Conservation (phyloP, 768 basidiomycete species). For the Coprinopsis cinerea region DNA sequence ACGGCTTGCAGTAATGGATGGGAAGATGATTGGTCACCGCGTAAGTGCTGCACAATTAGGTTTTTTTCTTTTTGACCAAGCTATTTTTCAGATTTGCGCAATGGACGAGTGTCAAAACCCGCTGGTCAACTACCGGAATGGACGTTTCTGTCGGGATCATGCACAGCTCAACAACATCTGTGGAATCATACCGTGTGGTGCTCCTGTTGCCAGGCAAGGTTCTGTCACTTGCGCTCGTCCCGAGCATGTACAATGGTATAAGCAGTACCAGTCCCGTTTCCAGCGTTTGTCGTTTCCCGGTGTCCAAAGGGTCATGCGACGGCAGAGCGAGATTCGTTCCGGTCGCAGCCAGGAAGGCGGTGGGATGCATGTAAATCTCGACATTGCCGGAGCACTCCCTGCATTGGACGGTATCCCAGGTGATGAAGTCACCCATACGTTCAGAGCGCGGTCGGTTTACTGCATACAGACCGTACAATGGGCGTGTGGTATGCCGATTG, state of each 20-base stretch:
- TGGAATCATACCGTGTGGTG: conserved; percentile 20
- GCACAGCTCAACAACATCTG: conserved; percentile 14
- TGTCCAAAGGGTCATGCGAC: conserved; percentile 20
- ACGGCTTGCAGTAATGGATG: conserved; percentile 29
- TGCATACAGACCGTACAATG: conserved; percentile 19
- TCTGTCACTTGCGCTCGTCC: conserved; percentile 16
- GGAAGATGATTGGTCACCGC: conserved; percentile 21
- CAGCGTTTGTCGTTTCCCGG: conserved; percentile 18
- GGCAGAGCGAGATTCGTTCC: conserved; percentile 12
- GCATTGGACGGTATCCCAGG: conserved; percentile 8
- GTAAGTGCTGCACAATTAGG: conserved; percentile 5
- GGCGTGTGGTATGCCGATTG: conserved; percentile 21
- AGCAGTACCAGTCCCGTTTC: conserved; percentile 15
- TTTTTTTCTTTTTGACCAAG: not conserved
- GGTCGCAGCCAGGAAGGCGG: too few species aligned
- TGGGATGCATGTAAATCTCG: not conserved
- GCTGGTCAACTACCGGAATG: conserved; percentile 24
- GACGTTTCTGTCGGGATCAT: conserved; percentile 23
- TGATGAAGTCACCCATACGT: conserved; percentile 10
- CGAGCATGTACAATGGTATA: conserved; percentile 17
- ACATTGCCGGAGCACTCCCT: conserved; percentile 4
- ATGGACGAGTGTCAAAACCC: conserved; percentile 15
- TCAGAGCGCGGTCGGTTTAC: conserved; percentile 13
- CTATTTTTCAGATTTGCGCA: conserved; percentile 18
- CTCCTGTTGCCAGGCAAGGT: conserved; percentile 1